These are phyloP conservation scores for Discostella stelligeroides DNA, from an alignment of 108 stramenopile genomes.

Conservation along the genomic window DNA sequence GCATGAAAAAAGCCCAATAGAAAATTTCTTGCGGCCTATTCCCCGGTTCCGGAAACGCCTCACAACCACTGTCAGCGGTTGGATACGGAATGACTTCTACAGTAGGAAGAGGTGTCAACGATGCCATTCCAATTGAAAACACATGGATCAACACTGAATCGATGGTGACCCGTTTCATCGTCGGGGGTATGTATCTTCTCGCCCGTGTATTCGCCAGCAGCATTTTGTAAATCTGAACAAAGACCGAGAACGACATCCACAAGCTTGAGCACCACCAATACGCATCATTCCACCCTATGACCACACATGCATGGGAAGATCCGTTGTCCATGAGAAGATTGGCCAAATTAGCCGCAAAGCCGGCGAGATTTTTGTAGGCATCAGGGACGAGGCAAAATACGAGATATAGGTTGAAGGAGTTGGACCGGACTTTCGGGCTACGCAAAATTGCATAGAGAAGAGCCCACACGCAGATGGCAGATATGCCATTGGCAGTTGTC, in stretches of 20 bases:
- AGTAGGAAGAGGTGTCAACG: constrained; percentile 27
- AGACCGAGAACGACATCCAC: constrained; percentile 38
- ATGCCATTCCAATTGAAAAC: constrained; percentile 25
- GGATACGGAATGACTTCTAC: constrained; percentile 23
- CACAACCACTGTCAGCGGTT: constrained; percentile 19
- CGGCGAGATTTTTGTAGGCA: constrained; percentile 36
- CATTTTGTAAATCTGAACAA: constrained; percentile 22
- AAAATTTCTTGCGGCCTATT: constrained; percentile 26
- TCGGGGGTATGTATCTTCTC: constrained; percentile 25
- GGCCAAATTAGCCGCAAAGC: constrained; percentile 29
- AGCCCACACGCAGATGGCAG: constrained; percentile 24
- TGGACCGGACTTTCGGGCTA: constrained; percentile 30
- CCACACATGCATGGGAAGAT: constrained; percentile 19
- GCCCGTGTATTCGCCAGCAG: constrained; percentile 14
- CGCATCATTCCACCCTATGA: constrained; percentile 39
- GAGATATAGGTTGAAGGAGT: constrained; percentile 35
- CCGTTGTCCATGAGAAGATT: constrained; percentile 19
- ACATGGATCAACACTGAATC: constrained; percentile 26
- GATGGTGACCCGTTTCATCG: constrained; percentile 7
- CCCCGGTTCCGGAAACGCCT: constrained; percentile 29
- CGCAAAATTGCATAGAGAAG: constrained; percentile 24
- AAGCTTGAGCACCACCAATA: constrained; percentile 46
- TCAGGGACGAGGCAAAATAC: constrained; percentile 37
- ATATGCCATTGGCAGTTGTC: constrained; percentile 42
- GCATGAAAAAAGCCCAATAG: constrained; percentile 44